Conservation (phyloP, 768 basidiomycete species). For the Suillus lakei region DNA sequence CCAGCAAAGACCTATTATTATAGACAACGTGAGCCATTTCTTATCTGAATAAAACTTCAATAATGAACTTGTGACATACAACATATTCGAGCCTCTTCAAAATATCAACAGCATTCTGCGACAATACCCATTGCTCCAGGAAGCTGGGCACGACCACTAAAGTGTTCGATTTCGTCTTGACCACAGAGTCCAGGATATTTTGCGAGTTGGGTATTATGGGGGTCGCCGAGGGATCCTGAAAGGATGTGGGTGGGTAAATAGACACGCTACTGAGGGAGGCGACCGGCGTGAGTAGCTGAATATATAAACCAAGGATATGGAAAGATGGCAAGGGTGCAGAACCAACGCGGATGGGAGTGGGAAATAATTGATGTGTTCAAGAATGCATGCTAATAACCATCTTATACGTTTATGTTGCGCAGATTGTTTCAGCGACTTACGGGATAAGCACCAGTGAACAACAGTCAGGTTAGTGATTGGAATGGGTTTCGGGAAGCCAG, state of each 20-base stretch:
- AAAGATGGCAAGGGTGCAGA: conserved; percentile 27
- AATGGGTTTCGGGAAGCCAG: conserved; percentile 51
- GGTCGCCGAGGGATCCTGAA: conserved; percentile 15
- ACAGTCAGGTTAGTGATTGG: conserved; percentile 35
- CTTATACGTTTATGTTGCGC: background rate
- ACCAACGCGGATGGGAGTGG: conserved; percentile 8
- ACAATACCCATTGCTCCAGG: conserved; percentile 29
- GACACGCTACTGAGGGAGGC: conserved; percentile 17
- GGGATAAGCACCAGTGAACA: conserved; percentile 38
- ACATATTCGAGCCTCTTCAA: conserved; percentile 23
- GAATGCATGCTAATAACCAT: conserved; percentile 13
- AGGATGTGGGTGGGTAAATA: conserved; percentile 26
- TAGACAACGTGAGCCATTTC: background rate
- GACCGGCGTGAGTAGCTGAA: conserved; percentile 22
- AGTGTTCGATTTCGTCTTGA: conserved; percentile 16
- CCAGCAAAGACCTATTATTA: conserved; percentile 37
- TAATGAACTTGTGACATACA: conserved; percentile 16
- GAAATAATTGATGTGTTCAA: conserved; percentile 14
- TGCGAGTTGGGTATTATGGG: conserved; percentile 27
- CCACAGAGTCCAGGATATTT: conserved; percentile 24
- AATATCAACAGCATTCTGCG: conserved; percentile 19
- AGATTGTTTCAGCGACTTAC: conserved; percentile 28
- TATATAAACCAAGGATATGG: conserved; percentile 22
- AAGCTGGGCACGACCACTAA: conserved; percentile 26
- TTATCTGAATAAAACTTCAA: background rate